Conservation (phyloP, 257 asterid genomes). For the Solanum chmielewskii region DNA sequence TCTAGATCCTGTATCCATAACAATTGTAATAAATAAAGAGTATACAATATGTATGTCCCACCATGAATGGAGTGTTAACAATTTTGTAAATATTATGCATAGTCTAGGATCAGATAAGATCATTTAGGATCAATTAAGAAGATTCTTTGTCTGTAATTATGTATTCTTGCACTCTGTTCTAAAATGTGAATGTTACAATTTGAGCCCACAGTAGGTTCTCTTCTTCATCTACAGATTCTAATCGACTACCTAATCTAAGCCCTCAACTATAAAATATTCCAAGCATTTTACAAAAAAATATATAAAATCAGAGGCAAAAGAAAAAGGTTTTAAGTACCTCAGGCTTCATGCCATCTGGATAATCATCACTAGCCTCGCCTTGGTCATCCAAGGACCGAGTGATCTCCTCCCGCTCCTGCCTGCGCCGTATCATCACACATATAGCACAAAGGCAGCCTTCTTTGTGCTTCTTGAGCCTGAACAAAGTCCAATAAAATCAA, state of each 20-base stretch:
- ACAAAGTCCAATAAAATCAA: neutral
- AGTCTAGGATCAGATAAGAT: neutral
- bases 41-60: neutral
- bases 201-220: neutral
- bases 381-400: constrained; percentile 56
- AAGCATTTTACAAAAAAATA: neutral
- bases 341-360: constrained; percentile 38
- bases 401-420: constrained; percentile 88
- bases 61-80: neutral
- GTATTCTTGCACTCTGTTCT: neutral
- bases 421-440: constrained; percentile 93
- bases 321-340: constrained; percentile 29
- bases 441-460: constrained; percentile 96
- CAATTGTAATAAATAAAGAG: neutral
- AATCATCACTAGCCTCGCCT: constrained; percentile 58
- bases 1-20: neutral
- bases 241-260: neutral
- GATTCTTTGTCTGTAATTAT: neutral
- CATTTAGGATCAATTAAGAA: neutral
- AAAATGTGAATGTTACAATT: neutral
- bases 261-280: neutral
- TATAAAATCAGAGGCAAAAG: neutral
- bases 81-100: neutral
- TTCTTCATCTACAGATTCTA: neutral
- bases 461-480: constrained; percentile 91